Evolutionary conservation across 2,329 filamentous ascomycete species (phyloP), one percentile per base, ranked within the genome.

Genomic region (Fusarium albosuccineum): DNA sequence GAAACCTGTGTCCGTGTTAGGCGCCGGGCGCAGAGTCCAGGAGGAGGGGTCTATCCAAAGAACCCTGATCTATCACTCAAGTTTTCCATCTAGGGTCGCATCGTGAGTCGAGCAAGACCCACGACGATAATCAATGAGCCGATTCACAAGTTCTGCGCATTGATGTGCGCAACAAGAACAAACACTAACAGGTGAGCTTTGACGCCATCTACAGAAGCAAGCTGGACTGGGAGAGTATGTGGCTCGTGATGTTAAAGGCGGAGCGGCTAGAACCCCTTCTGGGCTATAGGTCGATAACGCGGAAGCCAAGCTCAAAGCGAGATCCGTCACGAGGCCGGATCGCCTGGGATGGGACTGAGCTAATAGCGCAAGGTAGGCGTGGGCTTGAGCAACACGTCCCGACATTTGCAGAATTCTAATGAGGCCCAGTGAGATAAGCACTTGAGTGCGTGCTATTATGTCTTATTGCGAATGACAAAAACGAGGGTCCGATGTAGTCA

Each of bases 261-360:
- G 17, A 29, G 37, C 36, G 50, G 16, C 45, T 40, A 42, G 44
- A 42, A 13, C 17, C 13, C 36, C 16, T 42, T 37, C 36, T 37
- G 42, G 33, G 42, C 29, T 33, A 22, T 7, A 46, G 51, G 45
- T 27, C 56, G 37, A 34, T 54, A 64, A 58, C 50, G 61, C 16
- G 33, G 26, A 46, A 65, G 40, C 50, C 49, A 45, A 49, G 34
- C 26, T 49, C 27, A 41, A 56, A 39, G 57, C 45, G 29, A 62
- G 40, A 39, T 49, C 40, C 36, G 27, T 55, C 46, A 61, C 61
- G 50, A 56, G 62, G 51, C 11, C 57, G 39, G 36, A 29, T 57
- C 27, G 48, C 46, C 29, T 46, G 37, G 34, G 44, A 27, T 51
- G 34, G 39, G 45, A 13, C 17, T 37, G 36, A 45, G 39, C 26